phyloP scores from a whole-genome alignment of 192 early-diverging fungal species.

The Dispira simplex region DNA sequence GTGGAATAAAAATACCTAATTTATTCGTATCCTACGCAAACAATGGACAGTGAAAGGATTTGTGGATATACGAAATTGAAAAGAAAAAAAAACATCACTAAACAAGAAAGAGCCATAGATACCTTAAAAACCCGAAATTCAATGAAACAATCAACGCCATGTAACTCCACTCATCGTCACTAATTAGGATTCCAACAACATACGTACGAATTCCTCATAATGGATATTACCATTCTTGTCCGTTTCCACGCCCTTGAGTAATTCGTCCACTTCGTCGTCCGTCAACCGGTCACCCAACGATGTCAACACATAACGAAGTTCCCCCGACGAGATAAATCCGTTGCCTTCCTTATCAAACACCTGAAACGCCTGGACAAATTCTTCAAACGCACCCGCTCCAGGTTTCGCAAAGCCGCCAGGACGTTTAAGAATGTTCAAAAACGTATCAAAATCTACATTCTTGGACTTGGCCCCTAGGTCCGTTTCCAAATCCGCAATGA shows the following conservation, averaged over 20 bases:
- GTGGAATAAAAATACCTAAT: too few species aligned
- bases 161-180: background rate
- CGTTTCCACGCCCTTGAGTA: conserved; percentile 56
- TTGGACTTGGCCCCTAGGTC: conserved; percentile 18
- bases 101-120: too few species aligned
- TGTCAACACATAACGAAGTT: conserved; percentile 70
- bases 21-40: too few species aligned
- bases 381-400: conserved; percentile 46
- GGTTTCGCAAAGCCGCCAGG: conserved; percentile 52
- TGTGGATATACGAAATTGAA: too few species aligned
- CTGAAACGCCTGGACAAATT: conserved; percentile 74
- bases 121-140: too few species aligned
- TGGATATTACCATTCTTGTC: conserved; percentile 68
- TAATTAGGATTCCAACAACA: conserved; percentile 19
- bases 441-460: conserved; percentile 49
- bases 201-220: conserved; percentile 50
- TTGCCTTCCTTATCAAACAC: conserved; percentile 74
- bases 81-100: too few species aligned
- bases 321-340: conserved; percentile 58
- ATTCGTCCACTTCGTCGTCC: conserved; percentile 63
- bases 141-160: too few species aligned
- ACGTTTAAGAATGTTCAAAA: conserved; percentile 52
- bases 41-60: too few species aligned
- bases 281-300: conserved; percentile 67
- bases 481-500: conserved; percentile 29